Base-by-base conservation (phyloP, 345 rosid species). In the Camelina hispida region DNA sequence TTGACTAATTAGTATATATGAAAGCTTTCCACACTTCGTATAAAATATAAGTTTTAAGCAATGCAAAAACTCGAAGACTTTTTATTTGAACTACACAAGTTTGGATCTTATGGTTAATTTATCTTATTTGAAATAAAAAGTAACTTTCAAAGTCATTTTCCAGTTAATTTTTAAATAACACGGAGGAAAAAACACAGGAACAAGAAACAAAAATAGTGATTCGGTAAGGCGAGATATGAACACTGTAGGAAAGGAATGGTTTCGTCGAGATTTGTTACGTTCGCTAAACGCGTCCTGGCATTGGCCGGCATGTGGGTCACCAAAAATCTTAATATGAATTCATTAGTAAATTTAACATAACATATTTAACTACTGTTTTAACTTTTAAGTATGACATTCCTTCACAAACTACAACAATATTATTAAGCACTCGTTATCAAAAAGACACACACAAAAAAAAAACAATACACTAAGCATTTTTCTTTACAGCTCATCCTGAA, bases 231-330 rank as follows among this genome's bases (percentile, higher is more conserved):
- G 8, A 59, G 10, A 16, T 71, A 47, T 3, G 66, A 47, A 48
- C 59, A 62, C 43, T 16, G 7, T n/a, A 32, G 42, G 43, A 72
- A 51, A 72, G 52, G 62, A 25, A 72, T 13, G 32, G 32, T 38
- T 40, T 23, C 40, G 15, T 18, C 76, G 43, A 50, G 76, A 40
- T 10, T 16, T 52, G 9, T 40, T 68, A 20, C 32, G 18, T 72
- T 50, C 10, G 30, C 14, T 4, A 38, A 2, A 38, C 9, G 13
- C n/a, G 17, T 70, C 76, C 51, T 37, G 25, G 68, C 28, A 37
- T 61, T 13, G 32, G 42, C 51, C 32, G 68, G 51, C 75, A 23
- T 2, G 51, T 51, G 51, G 61, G 62, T 38, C 42, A 53, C 17
- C 9, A n/a, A 43, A 55, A 42, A 18, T 69, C 63, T 32, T 25